These are phyloP conservation scores for Osmanthus fragrans DNA, from an alignment of 257 asterid genomes.

Conservation along the genomic window DNA sequence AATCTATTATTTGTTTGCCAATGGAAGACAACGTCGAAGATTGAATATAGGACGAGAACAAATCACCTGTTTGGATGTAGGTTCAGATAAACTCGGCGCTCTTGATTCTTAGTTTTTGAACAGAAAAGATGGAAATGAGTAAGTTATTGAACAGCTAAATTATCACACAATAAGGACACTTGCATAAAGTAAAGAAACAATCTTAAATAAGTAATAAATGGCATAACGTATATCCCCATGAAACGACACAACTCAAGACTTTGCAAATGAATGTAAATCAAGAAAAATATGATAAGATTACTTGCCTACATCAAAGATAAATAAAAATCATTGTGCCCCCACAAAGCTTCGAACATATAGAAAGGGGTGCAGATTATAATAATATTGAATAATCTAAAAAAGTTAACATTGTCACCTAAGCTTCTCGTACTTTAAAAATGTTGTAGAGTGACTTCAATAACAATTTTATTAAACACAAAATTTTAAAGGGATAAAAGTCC, in stretches of 20 bases:
- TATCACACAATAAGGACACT: not conserved
- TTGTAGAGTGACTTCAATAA: too few relatives aligned
- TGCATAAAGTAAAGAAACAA: not conserved
- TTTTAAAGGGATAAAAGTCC: too few relatives aligned
- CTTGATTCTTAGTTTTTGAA: slow-evolving; percentile 79
- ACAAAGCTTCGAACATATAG: not conserved
- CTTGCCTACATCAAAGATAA: not conserved
- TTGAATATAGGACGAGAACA: not conserved
- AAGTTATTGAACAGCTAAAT: not conserved
- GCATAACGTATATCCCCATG: not conserved
- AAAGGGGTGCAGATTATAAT: not conserved
- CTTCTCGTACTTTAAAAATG: too few relatives aligned
- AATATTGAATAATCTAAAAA: not conserved
- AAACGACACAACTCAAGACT: not conserved
- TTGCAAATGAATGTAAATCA: not conserved
- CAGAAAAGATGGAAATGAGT: slow-evolving; percentile 14
- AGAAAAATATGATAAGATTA: not conserved
- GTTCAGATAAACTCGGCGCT: slow-evolving; percentile 75
- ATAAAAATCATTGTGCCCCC: not conserved
- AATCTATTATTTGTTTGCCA: not conserved
- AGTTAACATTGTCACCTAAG: too few relatives aligned
- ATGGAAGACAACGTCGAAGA: not conserved
- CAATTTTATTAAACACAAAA: too few relatives aligned
- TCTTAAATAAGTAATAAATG: too few relatives aligned
- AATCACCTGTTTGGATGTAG: slow-evolving; percentile 80